Percentiles rank a stretch among this genome's conserved stretches.
phyloP scores from a whole-genome alignment of 495 filamentous ascomycete species.

The Neurospora terricola region DNA sequence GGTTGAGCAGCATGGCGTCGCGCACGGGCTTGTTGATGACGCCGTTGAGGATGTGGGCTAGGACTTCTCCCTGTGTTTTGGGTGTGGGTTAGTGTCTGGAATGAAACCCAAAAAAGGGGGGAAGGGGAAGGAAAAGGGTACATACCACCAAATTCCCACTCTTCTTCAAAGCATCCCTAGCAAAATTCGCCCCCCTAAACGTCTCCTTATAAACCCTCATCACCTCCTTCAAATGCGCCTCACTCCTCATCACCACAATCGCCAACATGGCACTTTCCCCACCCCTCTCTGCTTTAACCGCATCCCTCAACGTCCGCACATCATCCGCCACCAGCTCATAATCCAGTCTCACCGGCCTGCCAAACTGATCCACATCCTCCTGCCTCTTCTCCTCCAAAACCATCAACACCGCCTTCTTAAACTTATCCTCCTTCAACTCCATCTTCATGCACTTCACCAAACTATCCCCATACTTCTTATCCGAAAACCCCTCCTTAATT shows the following conservation, averaged over 20 bases:
- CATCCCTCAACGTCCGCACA: conserved; percentile 57
- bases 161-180: conserved; percentile 76
- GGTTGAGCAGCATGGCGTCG: conserved; percentile 87
- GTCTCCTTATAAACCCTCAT: conserved; percentile 59
- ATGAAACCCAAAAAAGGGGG: not conserved
- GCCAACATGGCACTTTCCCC: conserved; percentile 87
- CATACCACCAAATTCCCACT: conserved; percentile 84
- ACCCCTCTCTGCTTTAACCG: conserved; percentile 63
- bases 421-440: conserved; percentile 89
- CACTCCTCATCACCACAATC: conserved; percentile 70
- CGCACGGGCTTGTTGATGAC: conserved; percentile 91
- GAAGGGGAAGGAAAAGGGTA: conserved; percentile 12
- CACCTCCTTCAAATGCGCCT: conserved; percentile 73
- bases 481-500: conserved; percentile 87
- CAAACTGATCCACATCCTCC: conserved; percentile 56
- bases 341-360: conserved; percentile 28
- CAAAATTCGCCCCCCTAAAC: conserved; percentile 64
- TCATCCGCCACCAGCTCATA: conserved; percentile 55
- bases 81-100: not conserved
- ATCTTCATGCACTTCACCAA: conserved; percentile 79
- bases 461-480: conserved; percentile 83
- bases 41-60: conserved; percentile 94
- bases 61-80: conserved; percentile 66
- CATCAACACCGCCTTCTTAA: conserved; percentile 78
- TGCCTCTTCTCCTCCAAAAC: conserved; percentile 74